A percentile compares a stretch with the other conserved stretches of the same genome.
Evolutionary conservation across 2,329 filamentous ascomycete genomes (phyloP).

Genomic region (Septoria petroselini): DNA sequence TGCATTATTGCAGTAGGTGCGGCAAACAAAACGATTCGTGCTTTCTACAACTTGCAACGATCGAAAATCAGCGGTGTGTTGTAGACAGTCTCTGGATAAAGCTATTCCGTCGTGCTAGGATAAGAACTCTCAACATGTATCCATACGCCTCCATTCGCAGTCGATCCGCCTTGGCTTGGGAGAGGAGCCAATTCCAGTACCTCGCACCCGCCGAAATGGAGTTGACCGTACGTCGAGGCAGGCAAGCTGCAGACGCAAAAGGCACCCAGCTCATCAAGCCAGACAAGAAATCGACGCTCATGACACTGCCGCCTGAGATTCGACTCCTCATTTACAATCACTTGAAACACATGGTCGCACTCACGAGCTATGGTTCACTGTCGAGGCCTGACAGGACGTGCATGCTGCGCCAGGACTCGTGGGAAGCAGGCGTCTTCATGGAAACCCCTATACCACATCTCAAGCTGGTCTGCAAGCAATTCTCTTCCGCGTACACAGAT

Average conservation of each 20-base stretch:
- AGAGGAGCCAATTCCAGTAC: too few relatives aligned
- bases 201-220: too few relatives aligned
- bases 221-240: background rate
- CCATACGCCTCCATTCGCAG: too few relatives aligned
- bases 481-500: background rate
- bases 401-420: background rate
- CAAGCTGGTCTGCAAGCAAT: background rate
- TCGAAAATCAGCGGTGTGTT: too few relatives aligned
- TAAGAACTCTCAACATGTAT: too few relatives aligned
- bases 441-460: background rate
- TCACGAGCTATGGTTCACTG: background rate
- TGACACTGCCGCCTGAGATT: background rate
- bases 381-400: background rate
- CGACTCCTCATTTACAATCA: background rate
- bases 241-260: background rate
- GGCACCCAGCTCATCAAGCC: background rate
- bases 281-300: background rate
- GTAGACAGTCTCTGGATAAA: too few relatives aligned
- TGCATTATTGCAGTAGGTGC: too few relatives aligned
- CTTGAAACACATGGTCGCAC: background rate
- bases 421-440: background rate
- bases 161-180: too few relatives aligned
- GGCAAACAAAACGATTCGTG: too few relatives aligned
- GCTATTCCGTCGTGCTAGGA: too few relatives aligned
- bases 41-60: too few relatives aligned